Conservation (phyloP, 495 filamentous ascomycete genomes). For the Cladorrhinum samala region DNA sequence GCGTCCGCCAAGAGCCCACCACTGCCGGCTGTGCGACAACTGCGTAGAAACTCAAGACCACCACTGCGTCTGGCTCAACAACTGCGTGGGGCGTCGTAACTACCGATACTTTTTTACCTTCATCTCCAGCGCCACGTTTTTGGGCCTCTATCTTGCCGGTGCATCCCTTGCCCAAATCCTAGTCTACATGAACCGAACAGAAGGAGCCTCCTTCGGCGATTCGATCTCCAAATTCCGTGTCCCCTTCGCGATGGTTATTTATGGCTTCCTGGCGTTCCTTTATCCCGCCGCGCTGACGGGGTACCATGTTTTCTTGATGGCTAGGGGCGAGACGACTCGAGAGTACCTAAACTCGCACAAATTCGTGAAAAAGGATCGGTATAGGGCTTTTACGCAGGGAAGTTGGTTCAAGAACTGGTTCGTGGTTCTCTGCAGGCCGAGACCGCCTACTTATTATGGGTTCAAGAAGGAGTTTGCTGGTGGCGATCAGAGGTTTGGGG, state of each 20-base stretch:
- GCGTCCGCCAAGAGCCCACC: conserved; percentile 91
- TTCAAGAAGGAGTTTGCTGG: conserved; percentile 73
- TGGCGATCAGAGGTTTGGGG: conserved; percentile 77
- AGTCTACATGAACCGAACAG: conserved; percentile 51
- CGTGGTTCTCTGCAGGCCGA: conserved; percentile 71
- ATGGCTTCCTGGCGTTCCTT: conserved; percentile 62
- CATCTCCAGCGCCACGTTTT: conserved; percentile 65
- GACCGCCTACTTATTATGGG: conserved; percentile 82
- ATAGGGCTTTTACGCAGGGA: conserved; percentile 82
- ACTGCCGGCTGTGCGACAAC: conserved; percentile 94
- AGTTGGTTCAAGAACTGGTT: conserved; percentile 73
- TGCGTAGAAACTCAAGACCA: conserved; percentile 97
- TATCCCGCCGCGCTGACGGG: conserved; percentile 79
- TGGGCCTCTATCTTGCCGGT: conserved; percentile 68
- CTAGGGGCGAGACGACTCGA: conserved; percentile 85
- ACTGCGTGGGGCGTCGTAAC: conserved; percentile 94
- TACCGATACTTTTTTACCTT: conserved; percentile 98
- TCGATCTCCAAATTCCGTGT: conserved; percentile 66
- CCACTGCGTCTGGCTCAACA: conserved; percentile 98
- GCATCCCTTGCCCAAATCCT: conserved; percentile 74
- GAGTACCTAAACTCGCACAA: conserved; percentile 96
- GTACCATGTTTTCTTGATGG: conserved; percentile 88
- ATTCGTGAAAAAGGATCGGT: conserved; percentile 83
- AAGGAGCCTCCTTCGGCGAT: conserved; percentile 57
- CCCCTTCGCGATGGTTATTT: conserved; percentile 85